A percentile compares a stretch with the other conserved stretches of the same genome.
phyloP scores from a whole-genome alignment of 345 rosid genomes.

The Syzygium aromaticum region DNA sequence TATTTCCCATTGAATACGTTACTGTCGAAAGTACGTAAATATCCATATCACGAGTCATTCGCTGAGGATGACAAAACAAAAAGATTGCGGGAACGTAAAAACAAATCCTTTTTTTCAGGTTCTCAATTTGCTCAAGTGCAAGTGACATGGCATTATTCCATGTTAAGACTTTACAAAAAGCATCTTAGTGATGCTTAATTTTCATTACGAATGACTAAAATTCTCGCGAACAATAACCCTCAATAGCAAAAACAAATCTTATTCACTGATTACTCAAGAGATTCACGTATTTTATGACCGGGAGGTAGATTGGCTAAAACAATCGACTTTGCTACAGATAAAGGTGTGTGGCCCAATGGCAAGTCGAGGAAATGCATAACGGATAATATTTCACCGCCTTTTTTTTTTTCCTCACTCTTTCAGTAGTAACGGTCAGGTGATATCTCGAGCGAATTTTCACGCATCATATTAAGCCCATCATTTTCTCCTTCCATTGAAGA shows the following conservation, averaged over 20 bases:
- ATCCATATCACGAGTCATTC: not conserved
- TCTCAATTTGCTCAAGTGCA: not conserved
- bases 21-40: not conserved
- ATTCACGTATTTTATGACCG: fast-evolving
- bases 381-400: fast-evolving
- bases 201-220: not conserved
- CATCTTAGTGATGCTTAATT: not conserved
- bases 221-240: not conserved
- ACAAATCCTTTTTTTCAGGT: too few species aligned
- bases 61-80: not conserved
- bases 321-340: not conserved
- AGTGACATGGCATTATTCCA: not conserved
- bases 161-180: not conserved
- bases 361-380: fast-evolving
- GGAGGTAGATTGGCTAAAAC: fast-evolving
- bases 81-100: too few species aligned
- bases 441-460: fast-evolving
- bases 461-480: not conserved
- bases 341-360: fast-evolving
- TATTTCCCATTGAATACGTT: not conserved
- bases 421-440: too few species aligned
- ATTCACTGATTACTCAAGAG: not conserved
- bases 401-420: not conserved
- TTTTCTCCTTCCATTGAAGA: not conserved
- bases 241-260: too few species aligned